Evolutionary conservation across 1,139 yeast genomes (phyloP).

Genomic region (Sugiyamaella pinicola): DNA sequence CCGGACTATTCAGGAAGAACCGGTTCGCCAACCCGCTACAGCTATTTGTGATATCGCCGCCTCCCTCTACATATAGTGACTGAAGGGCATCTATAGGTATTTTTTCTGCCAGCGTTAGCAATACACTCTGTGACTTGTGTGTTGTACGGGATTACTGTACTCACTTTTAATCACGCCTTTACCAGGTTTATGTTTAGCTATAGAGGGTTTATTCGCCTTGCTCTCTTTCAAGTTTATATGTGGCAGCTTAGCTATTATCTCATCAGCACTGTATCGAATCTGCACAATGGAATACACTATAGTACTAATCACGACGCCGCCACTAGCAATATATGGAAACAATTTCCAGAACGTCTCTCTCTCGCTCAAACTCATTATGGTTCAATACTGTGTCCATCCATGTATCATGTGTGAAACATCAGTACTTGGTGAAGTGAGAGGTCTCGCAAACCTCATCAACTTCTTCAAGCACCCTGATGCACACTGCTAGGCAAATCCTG

Average conservation of each 20-base stretch:
- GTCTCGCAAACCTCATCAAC: too few relatives aligned
- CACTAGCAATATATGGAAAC: slow-evolving; percentile 2
- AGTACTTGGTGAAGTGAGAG: too few relatives aligned
- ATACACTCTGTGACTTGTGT: too few relatives aligned
- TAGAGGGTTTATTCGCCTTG: neutral
- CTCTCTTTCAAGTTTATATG: too few relatives aligned
- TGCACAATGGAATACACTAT: neutral
- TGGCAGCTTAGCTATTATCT: neutral
- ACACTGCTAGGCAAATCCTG: too few relatives aligned
- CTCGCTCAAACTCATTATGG: neutral
- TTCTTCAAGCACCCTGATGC: too few relatives aligned
- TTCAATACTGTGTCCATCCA: too few relatives aligned
- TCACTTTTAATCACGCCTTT: neutral
- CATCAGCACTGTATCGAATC: neutral
- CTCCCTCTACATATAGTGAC: slow-evolving; percentile 27
- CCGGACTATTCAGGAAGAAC: slow-evolving; percentile 22
- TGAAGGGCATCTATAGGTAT: slow-evolving; percentile 29
- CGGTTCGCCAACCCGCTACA: slow-evolving; percentile 21
- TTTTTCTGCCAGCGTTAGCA: slow-evolving; percentile 3
- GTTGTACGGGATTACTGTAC: neutral
- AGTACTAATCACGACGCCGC: neutral
- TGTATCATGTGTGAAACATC: too few relatives aligned
- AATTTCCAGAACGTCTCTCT: neutral
- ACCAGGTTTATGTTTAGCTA: neutral
- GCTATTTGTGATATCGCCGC: slow-evolving; percentile 24